phyloP scores from a whole-genome alignment of 2,329 filamentous ascomycete species.

The Trichoderma sp. region DNA sequence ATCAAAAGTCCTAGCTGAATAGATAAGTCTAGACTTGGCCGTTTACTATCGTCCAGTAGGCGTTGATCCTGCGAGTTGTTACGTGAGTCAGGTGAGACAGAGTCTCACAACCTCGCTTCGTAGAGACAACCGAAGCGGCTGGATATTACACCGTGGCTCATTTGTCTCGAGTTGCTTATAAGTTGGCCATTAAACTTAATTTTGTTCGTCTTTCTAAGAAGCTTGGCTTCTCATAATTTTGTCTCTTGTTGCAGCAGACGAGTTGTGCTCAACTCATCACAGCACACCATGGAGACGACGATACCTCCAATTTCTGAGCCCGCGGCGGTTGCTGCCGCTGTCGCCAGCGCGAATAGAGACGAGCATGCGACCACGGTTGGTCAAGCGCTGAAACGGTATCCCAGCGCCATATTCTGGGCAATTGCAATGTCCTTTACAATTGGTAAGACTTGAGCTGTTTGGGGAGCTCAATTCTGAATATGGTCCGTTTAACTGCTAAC shows the following conservation, averaged over 20 bases:
- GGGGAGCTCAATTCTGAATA: not conserved
- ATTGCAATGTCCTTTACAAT: slow-evolving; percentile 34
- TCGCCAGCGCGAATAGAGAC: slow-evolving; percentile 31
- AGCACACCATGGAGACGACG: slow-evolving; percentile 5
- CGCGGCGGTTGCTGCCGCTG: slow-evolving; percentile 24
- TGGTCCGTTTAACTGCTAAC: too few species aligned
- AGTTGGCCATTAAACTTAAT: not conserved
- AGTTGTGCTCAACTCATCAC: not conserved
- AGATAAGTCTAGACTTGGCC: not conserved
- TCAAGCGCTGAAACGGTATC: slow-evolving; percentile 35
- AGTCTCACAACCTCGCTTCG: not conserved
- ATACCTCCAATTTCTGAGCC: not conserved
- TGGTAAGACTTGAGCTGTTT: slow-evolving; percentile 1
- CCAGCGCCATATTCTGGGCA: slow-evolving; percentile 41
- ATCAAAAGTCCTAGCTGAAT: not conserved
- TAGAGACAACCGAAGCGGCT: not conserved
- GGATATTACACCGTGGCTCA: not conserved
- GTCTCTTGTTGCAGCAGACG: not conserved
- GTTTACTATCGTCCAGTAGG: not conserved
- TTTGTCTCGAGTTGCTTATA: not conserved
- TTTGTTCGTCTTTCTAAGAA: not conserved
- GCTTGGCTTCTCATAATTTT: not conserved
- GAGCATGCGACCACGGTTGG: slow-evolving; percentile 34
- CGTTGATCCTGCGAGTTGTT: not conserved
- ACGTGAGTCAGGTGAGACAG: not conserved